Percentiles rank a stretch among this genome's conserved stretches.
phyloP scores from a whole-genome alignment of 2,329 filamentous ascomycete species.

The Aspergillus bombycis region DNA sequence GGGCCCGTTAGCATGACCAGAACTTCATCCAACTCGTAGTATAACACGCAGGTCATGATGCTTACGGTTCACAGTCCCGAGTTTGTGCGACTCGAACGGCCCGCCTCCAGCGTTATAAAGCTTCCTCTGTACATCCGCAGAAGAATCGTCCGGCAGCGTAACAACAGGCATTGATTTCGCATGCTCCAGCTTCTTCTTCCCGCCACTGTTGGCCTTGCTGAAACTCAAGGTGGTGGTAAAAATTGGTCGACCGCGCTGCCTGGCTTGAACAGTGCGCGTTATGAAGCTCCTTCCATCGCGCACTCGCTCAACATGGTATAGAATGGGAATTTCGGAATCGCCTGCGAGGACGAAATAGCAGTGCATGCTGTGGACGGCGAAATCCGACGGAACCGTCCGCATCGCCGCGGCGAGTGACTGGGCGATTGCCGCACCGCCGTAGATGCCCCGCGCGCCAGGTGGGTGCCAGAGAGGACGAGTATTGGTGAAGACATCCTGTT shows the following conservation, averaged over 20 bases:
- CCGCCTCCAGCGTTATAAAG: slow-evolving; percentile 36
- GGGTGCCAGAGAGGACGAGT: slow-evolving; percentile 90
- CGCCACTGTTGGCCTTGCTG: slow-evolving; percentile 61
- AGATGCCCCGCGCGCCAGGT: slow-evolving; percentile 87
- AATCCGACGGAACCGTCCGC: slow-evolving; percentile 77
- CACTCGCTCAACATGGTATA: slow-evolving; percentile 94
- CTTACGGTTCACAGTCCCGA: slow-evolving; percentile 60
- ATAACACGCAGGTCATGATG: slow-evolving; percentile 12
- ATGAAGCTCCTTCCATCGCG: slow-evolving; percentile 87
- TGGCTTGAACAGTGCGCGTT: slow-evolving; percentile 92
- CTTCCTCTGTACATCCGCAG: slow-evolving; percentile 32
- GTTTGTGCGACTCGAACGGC: slow-evolving; percentile 62
- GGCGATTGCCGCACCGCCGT: slow-evolving; percentile 89
- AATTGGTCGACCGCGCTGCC: slow-evolving; percentile 84
- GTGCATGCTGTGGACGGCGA: slow-evolving; percentile 93
- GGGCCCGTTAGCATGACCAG: slow-evolving; percentile 12
- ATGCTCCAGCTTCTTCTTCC: slow-evolving; percentile 65
- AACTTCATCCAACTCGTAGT: background rate
- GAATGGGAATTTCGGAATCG: slow-evolving; percentile 78
- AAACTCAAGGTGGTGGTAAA: slow-evolving; percentile 96
- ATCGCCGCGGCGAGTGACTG: slow-evolving; percentile 88
- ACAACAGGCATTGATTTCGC: slow-evolving; percentile 62
- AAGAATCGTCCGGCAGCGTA: slow-evolving; percentile 43
- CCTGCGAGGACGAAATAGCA: slow-evolving; percentile 98
- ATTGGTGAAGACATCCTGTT: slow-evolving; percentile 90